Base-by-base conservation (phyloP, 805 yeast species). In the Pichia exigua region DNA sequence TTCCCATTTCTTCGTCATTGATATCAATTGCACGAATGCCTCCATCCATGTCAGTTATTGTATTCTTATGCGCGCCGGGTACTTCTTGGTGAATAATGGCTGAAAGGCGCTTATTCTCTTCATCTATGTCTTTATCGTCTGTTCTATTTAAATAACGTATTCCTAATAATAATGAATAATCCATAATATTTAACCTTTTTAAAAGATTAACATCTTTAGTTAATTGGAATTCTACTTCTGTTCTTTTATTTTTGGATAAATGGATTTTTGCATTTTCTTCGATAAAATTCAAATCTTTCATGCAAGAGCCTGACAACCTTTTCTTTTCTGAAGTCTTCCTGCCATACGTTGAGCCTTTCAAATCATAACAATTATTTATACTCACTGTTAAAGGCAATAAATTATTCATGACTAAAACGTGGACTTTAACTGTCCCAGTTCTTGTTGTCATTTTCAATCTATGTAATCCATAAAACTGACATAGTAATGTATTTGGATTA, bases 391-490 rank as follows among this genome's bases (percentile, higher is more conserved):
- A 95, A 0, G 99, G 98, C 69, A 95, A 94, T 46, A 94, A 75
- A 63, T 94, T 94, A 73, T 94, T 94, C 99, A 94, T 94, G 35
- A 94, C 97, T 50, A 94, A 75, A 59, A 94, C 92, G 68, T 94
- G 95, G 41, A 94, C 87, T 64, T 87, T 91, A n/a, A 54, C 50
- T 50, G 90, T 76, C 12, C 70, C 70, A 9, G 61, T 60, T 42
- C 77, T 78, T 4, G 78, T 75, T 10, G 96, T 96, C 81, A 92
- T 83, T 66, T 92, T 90, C 47, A 94, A 83, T 54, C 99, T 74
- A 65, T 94, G 98, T 49, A 94, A 74, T 0, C 99, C 99, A 69
- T 94, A 94, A 67, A 92, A 90, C 69, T 94, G 99, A n/a, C 95
- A 85, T 7, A 94, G 72, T 56, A 94, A 73, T 0, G 99, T 94